These are phyloP conservation scores for Stemphylium beticola DNA, from an alignment of 2,329 filamentous ascomycete species.

Conservation along the genomic window DNA sequence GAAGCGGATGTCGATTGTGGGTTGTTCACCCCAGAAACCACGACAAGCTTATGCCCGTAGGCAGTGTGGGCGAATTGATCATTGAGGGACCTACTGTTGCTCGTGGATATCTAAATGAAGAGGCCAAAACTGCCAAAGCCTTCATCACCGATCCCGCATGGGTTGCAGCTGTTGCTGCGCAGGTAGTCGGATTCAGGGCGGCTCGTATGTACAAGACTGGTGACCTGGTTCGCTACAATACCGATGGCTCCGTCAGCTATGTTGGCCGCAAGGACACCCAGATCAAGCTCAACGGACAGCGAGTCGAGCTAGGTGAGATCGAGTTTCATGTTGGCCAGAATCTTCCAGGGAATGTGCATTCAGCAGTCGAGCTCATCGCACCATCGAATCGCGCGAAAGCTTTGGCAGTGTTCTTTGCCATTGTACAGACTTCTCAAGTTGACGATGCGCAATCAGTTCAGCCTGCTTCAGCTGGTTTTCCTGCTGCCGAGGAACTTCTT, in stretches of 20 bases:
- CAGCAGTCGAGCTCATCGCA: slow-evolving; percentile 43
- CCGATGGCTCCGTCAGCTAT: slow-evolving; percentile 35
- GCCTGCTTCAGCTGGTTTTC: slow-evolving; percentile 24
- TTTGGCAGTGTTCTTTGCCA: slow-evolving; percentile 41
- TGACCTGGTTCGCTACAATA: slow-evolving; percentile 29
- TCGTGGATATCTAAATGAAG: slow-evolving; percentile 33
- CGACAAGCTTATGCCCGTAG: slow-evolving; percentile 43
- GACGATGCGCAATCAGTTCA: slow-evolving; percentile 17
- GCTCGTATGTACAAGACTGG: slow-evolving; percentile 31
- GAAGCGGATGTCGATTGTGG: slow-evolving; percentile 45
- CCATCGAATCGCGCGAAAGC: slow-evolving; percentile 41
- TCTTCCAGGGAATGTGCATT: slow-evolving; percentile 39
- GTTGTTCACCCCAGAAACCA: slow-evolving; percentile 50
- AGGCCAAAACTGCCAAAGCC: slow-evolving; percentile 35
- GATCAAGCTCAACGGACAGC: slow-evolving; percentile 40
- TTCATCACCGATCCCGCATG: slow-evolving; percentile 39
- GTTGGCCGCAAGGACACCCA: slow-evolving; percentile 39
- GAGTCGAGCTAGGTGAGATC: slow-evolving; percentile 40
- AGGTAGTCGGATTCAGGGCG: slow-evolving; percentile 20
- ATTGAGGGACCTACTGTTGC: slow-evolving; percentile 58
- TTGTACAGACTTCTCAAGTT: slow-evolving; percentile 18
- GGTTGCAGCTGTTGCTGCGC: slow-evolving; percentile 16
- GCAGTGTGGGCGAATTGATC: slow-evolving; percentile 40
- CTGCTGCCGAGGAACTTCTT: slow-evolving; percentile 36
- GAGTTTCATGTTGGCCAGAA: slow-evolving; percentile 43